phyloP scores from a whole-genome alignment of 495 filamentous ascomycete genomes.

The Neurospora sublineolata region DNA sequence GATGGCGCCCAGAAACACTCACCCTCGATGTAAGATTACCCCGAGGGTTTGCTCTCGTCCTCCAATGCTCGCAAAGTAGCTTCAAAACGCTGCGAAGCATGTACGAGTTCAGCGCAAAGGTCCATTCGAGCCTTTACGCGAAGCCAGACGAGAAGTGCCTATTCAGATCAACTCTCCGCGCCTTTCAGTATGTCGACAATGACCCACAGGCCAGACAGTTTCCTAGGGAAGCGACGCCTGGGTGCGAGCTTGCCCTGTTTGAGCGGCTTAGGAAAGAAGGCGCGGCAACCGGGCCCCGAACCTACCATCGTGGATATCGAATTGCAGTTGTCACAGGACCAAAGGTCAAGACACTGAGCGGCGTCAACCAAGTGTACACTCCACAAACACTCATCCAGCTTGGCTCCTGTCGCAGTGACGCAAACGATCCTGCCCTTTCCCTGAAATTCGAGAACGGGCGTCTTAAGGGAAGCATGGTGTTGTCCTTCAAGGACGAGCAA shows the following conservation, averaged over 20 bases:
- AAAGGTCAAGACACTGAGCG: slow-evolving; percentile 61
- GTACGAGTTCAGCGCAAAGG: slow-evolving; percentile 65
- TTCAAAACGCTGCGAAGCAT: slow-evolving; percentile 69
- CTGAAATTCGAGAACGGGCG: slow-evolving; percentile 59
- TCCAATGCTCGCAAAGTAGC: slow-evolving; percentile 60
- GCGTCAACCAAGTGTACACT: slow-evolving; percentile 52
- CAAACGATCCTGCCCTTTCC: slow-evolving; percentile 53
- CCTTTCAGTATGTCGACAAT: slow-evolving; percentile 66
- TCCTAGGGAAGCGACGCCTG: slow-evolving; percentile 55
- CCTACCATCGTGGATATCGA: slow-evolving; percentile 63
- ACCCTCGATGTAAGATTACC: slow-evolving; percentile 55
- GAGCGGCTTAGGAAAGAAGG: slow-evolving; percentile 50
- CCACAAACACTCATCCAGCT: slow-evolving; percentile 57
- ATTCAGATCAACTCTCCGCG: slow-evolving; percentile 51
- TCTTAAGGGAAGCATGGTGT: slow-evolving; percentile 51
- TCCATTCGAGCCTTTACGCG: slow-evolving; percentile 55
- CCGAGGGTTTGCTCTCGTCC: slow-evolving; percentile 52
- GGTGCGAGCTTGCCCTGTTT: slow-evolving; percentile 61
- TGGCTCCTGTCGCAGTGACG: slow-evolving; percentile 55
- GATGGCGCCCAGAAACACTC: slow-evolving; percentile 55
- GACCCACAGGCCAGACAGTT: slow-evolving; percentile 52
- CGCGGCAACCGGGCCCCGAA: slow-evolving; percentile 55
- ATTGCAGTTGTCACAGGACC: slow-evolving; percentile 63
- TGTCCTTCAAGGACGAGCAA: slow-evolving; percentile 60
- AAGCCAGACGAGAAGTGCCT: slow-evolving; percentile 52